Percentiles rank a stretch among this genome's conserved stretches.
phyloP scores from a whole-genome alignment of 1,284 basidiomycete genomes.

The Termitomyces sp. region DNA sequence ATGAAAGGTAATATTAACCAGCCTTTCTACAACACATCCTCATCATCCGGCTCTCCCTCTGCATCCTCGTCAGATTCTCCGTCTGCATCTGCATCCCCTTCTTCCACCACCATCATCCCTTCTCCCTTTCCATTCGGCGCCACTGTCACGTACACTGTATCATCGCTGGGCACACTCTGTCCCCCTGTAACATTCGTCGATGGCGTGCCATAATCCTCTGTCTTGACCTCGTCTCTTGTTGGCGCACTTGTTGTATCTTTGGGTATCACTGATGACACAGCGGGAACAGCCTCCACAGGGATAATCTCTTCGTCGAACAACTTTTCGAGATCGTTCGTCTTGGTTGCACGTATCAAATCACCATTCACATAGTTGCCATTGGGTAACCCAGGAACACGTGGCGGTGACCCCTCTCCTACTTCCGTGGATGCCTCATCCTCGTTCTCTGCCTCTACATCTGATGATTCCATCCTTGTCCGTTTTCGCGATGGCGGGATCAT shows the following conservation, averaged over 20 bases:
- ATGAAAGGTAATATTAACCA: constrained; percentile 7
- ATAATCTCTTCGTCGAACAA: constrained; percentile 10
- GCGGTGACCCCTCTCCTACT: constrained; percentile 27
- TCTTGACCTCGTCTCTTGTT: constrained; percentile 32
- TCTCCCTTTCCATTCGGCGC: constrained; percentile 18
- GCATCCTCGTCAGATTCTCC: constrained; percentile 38
- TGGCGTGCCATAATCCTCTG: constrained; percentile 32
- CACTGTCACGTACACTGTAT: constrained; percentile 25
- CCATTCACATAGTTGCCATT: constrained; percentile 16
- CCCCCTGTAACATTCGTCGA: background rate
- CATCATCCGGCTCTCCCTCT: constrained; percentile 33
- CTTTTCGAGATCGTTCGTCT: constrained; percentile 3
- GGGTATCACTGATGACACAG: constrained; percentile 1
- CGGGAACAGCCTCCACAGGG: background rate
- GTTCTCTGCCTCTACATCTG: constrained; percentile 15
- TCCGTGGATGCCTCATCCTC: constrained; percentile 4
- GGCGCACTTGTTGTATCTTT: background rate
- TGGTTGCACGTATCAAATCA: background rate
- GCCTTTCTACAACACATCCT: constrained; percentile 20
- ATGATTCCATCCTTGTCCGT: constrained; percentile 42
- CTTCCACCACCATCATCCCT: constrained; percentile 19
- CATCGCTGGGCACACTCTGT: background rate
- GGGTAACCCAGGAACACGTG: constrained; percentile 7
- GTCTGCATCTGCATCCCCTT: constrained; percentile 31
- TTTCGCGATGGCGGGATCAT: constrained; percentile 32